Percentiles rank a stretch among this genome's conserved stretches.
phyloP scores from a whole-genome alignment of 139 green algal species.

The Limnomonas spitsbergensis region DNA sequence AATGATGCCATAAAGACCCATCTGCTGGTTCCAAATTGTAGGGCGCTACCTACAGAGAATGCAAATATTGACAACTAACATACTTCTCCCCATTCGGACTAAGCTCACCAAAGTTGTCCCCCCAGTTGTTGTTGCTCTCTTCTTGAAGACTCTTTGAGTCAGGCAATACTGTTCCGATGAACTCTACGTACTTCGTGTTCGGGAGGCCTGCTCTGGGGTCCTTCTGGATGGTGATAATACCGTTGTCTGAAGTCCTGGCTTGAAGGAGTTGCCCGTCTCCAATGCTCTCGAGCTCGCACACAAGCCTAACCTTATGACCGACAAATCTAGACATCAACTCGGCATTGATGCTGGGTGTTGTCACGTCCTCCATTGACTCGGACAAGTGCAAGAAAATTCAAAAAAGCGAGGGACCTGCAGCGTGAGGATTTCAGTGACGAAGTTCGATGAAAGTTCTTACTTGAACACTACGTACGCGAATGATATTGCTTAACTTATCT shows the following conservation, averaged over 20 bases:
- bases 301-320: neutral
- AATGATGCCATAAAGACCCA: neutral
- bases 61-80: neutral
- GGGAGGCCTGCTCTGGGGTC: slow-evolving; percentile 1
- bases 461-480: no score
- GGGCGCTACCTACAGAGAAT: neutral
- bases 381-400: no score
- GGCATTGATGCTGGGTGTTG: slow-evolving; percentile 11
- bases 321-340: slow-evolving; percentile 13
- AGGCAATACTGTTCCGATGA: slow-evolving; percentile 12
- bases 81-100: neutral
- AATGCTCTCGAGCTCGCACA: slow-evolving; percentile 6
- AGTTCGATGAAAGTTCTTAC: no score
- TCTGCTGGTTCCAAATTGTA: neutral
- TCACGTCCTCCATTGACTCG: slow-evolving; percentile 11
- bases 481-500: no score
- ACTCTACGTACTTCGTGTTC: slow-evolving; percentile 9
- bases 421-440: no score
- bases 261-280: neutral
- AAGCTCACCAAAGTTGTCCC: slow-evolving; percentile 14
- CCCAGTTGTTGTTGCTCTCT: slow-evolving; percentile 14
- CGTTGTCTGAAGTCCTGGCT: slow-evolving; percentile 4
- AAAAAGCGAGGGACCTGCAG: no score
- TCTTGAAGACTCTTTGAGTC: neutral
- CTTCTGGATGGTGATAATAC: neutral